Base-by-base conservation (phyloP, 2,329 filamentous ascomycete species). In the Fusarium vanettenii region DNA sequence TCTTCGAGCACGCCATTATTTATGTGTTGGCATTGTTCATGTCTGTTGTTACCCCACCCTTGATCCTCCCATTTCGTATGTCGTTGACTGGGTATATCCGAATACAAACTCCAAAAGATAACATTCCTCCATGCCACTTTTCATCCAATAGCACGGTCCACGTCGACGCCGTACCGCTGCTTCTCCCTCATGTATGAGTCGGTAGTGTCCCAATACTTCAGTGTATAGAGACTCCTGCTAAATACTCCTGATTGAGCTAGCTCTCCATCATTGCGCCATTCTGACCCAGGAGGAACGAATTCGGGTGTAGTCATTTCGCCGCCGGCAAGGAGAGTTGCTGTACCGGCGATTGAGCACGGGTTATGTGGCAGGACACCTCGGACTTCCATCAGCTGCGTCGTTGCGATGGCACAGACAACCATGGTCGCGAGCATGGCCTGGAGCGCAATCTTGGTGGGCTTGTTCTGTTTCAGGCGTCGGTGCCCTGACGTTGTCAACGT, bases 121-220 rank as follows among this genome's bases (percentile, higher is more conserved):
- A 37, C 18, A 29, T 27, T 16, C 9, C 6, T 29, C 29, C 29
- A 39, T 20, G 20, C 7, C 8, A 61, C 35, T 59, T 14, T 9
- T 62, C 27, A 73, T 25, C 64, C 65, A 65, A 66, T 37, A 25
- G 37, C 27, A 20, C 43, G 73, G 79, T 86, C 75, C 56, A 79
- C 59, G 66, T 73, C 67, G 65, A 76, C 59, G 10, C 71, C 45
- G 67, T 70, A 86, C 88, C 77, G 63, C 39, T 73, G 66, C 45
- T 59, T 71, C 14, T 45, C 48, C 35, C 55, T 18, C 25, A 50
- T 29, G 18, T 37, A 56, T 29, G 65, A 66, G 18, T 55, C 45
- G 31, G 64, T 59, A 43, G 62, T 64, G 4, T 68, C 91, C 90
- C 18, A 88, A 90, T 57, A 90, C 91, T 81, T 85, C 85, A 76